Conservation (phyloP, 257 asterid species). For the Solanum neorickii region DNA sequence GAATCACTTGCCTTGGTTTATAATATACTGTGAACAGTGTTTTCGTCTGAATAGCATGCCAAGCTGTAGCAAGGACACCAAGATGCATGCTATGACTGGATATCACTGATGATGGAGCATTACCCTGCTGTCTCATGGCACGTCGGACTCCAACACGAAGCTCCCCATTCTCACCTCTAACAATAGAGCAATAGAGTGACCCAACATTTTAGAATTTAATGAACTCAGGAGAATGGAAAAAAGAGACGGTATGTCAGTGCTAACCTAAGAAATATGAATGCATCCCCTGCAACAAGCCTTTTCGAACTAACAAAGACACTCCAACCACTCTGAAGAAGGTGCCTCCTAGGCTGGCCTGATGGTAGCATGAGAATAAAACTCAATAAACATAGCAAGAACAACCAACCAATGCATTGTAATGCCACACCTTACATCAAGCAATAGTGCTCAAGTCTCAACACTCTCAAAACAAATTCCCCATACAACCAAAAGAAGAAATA, state of each 20-base stretch:
- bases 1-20: conserved; percentile 55
- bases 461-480: background rate
- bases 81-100: conserved; percentile 88
- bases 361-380: background rate
- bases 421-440: background rate
- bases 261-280: conserved; percentile 19
- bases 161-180: conserved; percentile 69
- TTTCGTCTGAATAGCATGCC: conserved; percentile 63
- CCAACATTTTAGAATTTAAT: background rate
- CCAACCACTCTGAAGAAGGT: conserved; percentile 21
- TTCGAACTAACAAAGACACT: conserved; percentile 20
- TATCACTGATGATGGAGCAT: conserved; percentile 76
- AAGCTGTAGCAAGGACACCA: conserved; percentile 86
- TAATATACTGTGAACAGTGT: conserved; percentile 67
- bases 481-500: background rate
- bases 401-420: background rate
- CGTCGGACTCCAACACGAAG: conserved; percentile 83
- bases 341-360: conserved; percentile 24
- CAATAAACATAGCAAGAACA: background rate
- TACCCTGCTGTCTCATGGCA: conserved; percentile 59
- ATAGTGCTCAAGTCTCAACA: background rate
- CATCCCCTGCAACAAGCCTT: conserved; percentile 17
- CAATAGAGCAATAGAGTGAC: background rate
- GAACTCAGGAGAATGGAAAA: background rate
- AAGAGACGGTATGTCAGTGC: background rate